Base-by-base conservation (phyloP, 2,329 filamentous ascomycete species). In the Paecilomyces formosus region DNA sequence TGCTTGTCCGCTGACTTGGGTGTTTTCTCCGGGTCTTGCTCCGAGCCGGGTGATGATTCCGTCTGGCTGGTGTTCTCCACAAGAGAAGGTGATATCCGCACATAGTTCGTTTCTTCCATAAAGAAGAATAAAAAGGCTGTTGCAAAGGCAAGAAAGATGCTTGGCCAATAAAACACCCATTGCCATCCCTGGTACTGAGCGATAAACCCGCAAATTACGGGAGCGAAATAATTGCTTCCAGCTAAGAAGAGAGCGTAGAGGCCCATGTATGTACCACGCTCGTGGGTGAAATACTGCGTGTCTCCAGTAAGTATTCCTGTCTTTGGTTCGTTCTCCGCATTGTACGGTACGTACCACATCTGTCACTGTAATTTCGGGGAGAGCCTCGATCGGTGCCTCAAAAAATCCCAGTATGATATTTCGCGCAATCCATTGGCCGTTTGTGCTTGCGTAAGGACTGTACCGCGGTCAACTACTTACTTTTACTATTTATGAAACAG, bases 51-150 rank as follows among this genome's bases (percentile, higher is more conserved):
- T 15, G 50, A 26, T 5, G 50, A 26, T 28, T 8, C 22, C 12
- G 6, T 13, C 26, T 26, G 50, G 12, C 21, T 13, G 50, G 2
- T 26, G 21, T 11, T 52, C 6, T 52, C 50, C 50, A 31, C 57
- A 22, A 30, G 18, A 39, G 26, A 18, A 7, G 54, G n/a, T 8
- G 33, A 53, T 30, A 12, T 33, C 21, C 76, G 73, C 4, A 66
- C 63, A 61, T 79, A 82, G 67, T 81, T 83, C 2, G 81, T 82
- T 65, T 84, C 81, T 64, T 84, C 81, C 75, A 82, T 79, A 67
- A 79, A 79, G 62, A 83, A 79, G 68, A 82, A 81, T 0, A 81
- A 68, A 58, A 82, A 78, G 1, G 81, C 63, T 33, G 80, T 76
- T 0, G 74, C 74, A 1, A 71, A 67, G 1, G 67, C 80, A 31